phyloP scores from a whole-genome alignment of 2,329 filamentous ascomycete species.

The Colletotrichum lini region DNA sequence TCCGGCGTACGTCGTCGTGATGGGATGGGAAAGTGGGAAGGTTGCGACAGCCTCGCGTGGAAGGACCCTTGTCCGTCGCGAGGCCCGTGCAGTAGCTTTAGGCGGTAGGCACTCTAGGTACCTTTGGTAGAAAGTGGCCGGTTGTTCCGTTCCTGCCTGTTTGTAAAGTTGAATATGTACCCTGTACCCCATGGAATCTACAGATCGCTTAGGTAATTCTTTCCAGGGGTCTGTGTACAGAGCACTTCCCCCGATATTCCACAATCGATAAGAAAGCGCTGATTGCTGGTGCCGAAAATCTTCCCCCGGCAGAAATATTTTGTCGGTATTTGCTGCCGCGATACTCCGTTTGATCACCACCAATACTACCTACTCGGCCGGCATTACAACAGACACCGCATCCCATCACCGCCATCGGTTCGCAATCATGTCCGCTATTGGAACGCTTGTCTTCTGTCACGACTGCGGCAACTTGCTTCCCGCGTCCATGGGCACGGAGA shows the following conservation, averaged over 20 bases:
- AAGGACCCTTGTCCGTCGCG: slow-evolving; percentile 37
- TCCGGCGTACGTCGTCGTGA: slow-evolving; percentile 35
- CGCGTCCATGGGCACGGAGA: slow-evolving; percentile 80
- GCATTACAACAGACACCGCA: slow-evolving; percentile 35
- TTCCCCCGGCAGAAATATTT: slow-evolving; percentile 38
- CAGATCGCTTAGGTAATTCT: slow-evolving; percentile 10
- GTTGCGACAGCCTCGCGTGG: slow-evolving; percentile 44
- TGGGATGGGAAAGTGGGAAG: slow-evolving; percentile 34
- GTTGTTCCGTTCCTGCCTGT: slow-evolving; percentile 39
- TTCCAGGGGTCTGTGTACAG: neutral
- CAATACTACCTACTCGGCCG: slow-evolving; percentile 16
- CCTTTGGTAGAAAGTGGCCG: slow-evolving; percentile 32
- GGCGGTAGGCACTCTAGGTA: slow-evolving; percentile 9
- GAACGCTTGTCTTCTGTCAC: slow-evolving; percentile 91
- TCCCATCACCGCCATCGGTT: slow-evolving; percentile 41
- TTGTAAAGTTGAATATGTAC: neutral
- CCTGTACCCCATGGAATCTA: neutral
- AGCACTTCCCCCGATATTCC: no score
- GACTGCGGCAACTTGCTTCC: slow-evolving; percentile 94
- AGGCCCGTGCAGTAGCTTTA: slow-evolving; percentile 40
- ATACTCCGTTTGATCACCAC: slow-evolving; percentile 13
- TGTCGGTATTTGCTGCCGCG: slow-evolving; percentile 22
- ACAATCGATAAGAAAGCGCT: slow-evolving; percentile 24
- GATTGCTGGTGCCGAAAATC: slow-evolving; percentile 20
- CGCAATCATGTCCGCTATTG: slow-evolving; percentile 84